Evolutionary conservation across 169 alveolate genomes (phyloP), one percentile per base, ranked within the genome.

Genomic region (Cryptosporidium sp.): DNA sequence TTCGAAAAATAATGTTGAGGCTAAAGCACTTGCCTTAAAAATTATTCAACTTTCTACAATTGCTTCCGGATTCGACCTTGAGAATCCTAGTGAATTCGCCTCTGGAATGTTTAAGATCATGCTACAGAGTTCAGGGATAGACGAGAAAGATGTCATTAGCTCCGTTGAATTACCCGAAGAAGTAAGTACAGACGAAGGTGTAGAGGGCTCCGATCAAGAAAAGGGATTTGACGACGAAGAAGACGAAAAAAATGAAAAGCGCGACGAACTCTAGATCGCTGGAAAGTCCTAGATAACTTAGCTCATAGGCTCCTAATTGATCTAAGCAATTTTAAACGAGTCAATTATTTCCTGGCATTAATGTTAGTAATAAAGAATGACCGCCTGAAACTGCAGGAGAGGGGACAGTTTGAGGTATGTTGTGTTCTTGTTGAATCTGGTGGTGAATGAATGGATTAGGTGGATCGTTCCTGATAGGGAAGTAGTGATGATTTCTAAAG

Each of bases 21-120:
- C 89, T 21, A 80, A 80, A n/a, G 23, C 65, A 9, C 68, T 80
- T 18, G 89, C 89, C 35, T 65, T 29, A 23, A 80, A 37, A 29
- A 61, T 80, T 31, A 60, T 62, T n/a, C 73, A 80, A 31, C 75
- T 80, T 18, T 60, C 89, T 53, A 80, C 89, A 1, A 62, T 80
- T 2, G 89, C 89, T 3, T 80, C 89, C n/a, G 89, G 89, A 16
- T 80, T 80, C 44, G 89, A 80, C 23, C 62, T 80, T 10, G 89
- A 80, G 29, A 80, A 80, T 31, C 89, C 89, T 3, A 80, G 65
- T 35, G 89, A 80, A 35, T 80, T 80, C 23, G 75, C 89, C 1
- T 80, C 89, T 29, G 60, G 68, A n/a, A 67, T 80, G 75, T 67
- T 62, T 62, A 67, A 80, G 8, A 16, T 80, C 12, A 42, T 80